Evolutionary conservation across 2,329 filamentous ascomycete genomes (phyloP), one percentile per base, ranked within the genome.

Genomic region (Ceratocystis eucalypticola): DNA sequence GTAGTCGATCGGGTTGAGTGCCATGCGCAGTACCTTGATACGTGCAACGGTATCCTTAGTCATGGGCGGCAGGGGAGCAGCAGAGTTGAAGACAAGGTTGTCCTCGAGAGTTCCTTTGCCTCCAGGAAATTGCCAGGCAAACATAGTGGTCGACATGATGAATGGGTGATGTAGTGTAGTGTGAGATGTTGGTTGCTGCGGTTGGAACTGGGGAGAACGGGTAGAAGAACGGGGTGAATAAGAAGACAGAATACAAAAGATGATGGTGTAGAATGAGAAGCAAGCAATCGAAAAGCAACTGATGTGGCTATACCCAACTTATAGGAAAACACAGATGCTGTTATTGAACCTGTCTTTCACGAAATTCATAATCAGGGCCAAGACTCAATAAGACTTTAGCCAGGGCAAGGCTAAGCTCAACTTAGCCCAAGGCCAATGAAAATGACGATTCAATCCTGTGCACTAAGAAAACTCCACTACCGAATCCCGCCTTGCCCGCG

Each of bases 1-100:
- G 76, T 77, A 77, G 72, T 82, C 80, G 66, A 77, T 76, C 0
- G 80, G 80, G 70, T 83, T 82, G 44, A 80, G 71, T 4, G 75
- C 72, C 1, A 76, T 74, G 69, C 76, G 74, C 66, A 74, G 71
- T 65, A 82, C 78, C 64, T 75, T 72, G 62, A 82, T 72, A 55
- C 81, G 74, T 62, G 79, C 72, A 50, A 77, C 70, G 61, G 74
- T 72, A 2, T 68, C 46, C 8, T 71, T 69, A 1, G 15, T 10
- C 61, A 50, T 33, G 12, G 66, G 48, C 8, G 74, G 73, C 1
- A 67, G 67, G 46, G 72, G 57, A 15, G 67, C 48, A 28, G 63
- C 46, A 2, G 65, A 1, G 65, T 68, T 62, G 44, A 75, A 71
- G 12, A 67, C 65, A 30, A 76, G 67, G 15, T 66, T 69, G 10